Evolutionary conservation across 202 grass and related monocot genomes (phyloP).

Genomic region (Setaria italica): DNA sequence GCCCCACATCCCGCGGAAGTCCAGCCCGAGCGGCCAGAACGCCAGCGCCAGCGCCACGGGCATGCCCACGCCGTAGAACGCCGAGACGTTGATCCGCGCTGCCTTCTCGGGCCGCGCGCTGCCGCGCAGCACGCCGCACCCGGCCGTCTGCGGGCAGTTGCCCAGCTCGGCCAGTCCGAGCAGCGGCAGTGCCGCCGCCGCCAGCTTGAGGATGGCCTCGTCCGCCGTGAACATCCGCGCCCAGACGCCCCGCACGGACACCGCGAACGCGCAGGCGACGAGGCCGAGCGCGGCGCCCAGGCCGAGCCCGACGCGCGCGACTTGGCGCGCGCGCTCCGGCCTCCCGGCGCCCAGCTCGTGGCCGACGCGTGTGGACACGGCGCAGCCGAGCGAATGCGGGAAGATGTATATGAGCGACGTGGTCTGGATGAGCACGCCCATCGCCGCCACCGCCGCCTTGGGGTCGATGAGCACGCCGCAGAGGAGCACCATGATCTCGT

Average conservation of each 20-base stretch:
- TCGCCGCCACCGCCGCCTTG: constrained; percentile 77
- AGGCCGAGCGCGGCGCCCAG: constrained; percentile 62
- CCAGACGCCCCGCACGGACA: constrained; percentile 69
- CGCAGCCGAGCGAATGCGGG: constrained; percentile 82
- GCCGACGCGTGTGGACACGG: constrained; percentile 77
- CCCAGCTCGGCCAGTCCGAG: constrained; percentile 73
- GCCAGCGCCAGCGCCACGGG: constrained; percentile 69
- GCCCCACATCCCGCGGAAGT: constrained; percentile 78
- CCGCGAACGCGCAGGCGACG: constrained; percentile 63
- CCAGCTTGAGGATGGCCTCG: constrained; percentile 58
- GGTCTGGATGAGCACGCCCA: constrained; percentile 89
- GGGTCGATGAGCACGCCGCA: constrained; percentile 82
- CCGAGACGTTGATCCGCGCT: constrained; percentile 74
- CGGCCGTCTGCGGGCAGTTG: constrained; percentile 84
- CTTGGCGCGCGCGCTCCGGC: constrained; percentile 70
- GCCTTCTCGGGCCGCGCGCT: constrained; percentile 70
- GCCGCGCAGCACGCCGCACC: constrained; percentile 81
- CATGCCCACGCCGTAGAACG: constrained; percentile 86
- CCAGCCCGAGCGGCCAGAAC: constrained; percentile 60
- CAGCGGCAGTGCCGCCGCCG: constrained; percentile 64
- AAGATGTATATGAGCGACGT: constrained; percentile 93
- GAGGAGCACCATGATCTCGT: constrained; percentile 98
- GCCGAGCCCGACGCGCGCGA: constrained; percentile 59
- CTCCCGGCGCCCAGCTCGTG: constrained; percentile 75
- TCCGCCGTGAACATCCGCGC: constrained; percentile 71